A percentile compares a stretch with the other conserved stretches of the same genome.
These are phyloP conservation scores for Lycium ferocissimum DNA, from an alignment of 257 asterid genomes.

Conservation along the genomic window DNA sequence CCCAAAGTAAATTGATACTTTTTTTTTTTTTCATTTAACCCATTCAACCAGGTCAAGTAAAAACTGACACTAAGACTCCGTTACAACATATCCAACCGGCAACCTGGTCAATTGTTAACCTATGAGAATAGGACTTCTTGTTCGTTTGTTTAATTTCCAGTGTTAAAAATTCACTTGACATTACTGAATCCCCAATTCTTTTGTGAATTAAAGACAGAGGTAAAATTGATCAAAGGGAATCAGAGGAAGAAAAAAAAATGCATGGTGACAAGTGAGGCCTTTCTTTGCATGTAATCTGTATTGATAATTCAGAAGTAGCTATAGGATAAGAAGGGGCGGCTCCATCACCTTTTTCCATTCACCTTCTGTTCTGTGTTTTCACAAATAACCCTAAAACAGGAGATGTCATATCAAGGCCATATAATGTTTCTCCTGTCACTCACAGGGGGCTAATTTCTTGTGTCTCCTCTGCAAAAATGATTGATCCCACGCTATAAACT, in stretches of 20 bases:
- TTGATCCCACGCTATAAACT: neutral
- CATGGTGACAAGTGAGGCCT: conserved; percentile 17
- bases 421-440: neutral
- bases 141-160: neutral
- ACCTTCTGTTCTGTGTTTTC: neutral
- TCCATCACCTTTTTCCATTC: neutral
- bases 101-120: neutral
- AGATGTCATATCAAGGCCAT: neutral
- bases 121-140: neutral
- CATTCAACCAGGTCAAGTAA: too few species aligned
- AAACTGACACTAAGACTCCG: neutral
- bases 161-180: neutral
- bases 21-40: too few species aligned
- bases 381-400: neutral
- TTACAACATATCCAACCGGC: neutral
- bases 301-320: neutral
- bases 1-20: neutral
- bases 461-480: neutral
- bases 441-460: conserved; percentile 7
- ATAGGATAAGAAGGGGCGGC: neutral
- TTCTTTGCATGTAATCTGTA: conserved; percentile 8
- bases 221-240: neutral
- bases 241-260: neutral
- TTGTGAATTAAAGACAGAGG: neutral
- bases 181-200: neutral